These are phyloP conservation scores for Talaromyces sp. DNA, from an alignment of 2,329 filamentous ascomycete species.

Conservation along the genomic window DNA sequence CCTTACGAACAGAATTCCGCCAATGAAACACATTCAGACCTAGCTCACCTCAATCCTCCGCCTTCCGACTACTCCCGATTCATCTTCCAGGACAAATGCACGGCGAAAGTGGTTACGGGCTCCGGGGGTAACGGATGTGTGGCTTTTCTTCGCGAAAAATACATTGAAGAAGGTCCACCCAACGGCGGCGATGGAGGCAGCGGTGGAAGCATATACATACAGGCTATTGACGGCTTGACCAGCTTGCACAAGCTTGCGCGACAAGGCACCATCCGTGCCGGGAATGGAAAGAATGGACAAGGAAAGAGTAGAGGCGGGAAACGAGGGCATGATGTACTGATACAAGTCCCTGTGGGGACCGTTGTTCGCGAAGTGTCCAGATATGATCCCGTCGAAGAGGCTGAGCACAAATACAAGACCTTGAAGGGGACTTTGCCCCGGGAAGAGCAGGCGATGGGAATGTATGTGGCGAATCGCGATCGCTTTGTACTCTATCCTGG, in stretches of 20 bases:
- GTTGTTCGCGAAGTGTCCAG: conserved; percentile 79
- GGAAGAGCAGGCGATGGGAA: conserved; percentile 41
- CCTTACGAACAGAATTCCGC: not conserved
- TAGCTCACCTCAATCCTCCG: conserved; percentile 68
- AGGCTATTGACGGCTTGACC: conserved; percentile 85
- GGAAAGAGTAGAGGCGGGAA: conserved; percentile 58
- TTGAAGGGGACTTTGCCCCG: conserved; percentile 28
- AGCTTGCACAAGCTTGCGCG: conserved; percentile 88
- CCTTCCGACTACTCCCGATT: conserved; percentile 80
- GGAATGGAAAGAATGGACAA: conserved; percentile 45
- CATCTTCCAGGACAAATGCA: conserved; percentile 82
- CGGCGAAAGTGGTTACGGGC: conserved; percentile 72
- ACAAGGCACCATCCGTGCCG: conserved; percentile 57
- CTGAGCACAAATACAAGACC: conserved; percentile 42
- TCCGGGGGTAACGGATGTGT: conserved; percentile 87
- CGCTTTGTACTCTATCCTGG: conserved; percentile 89
- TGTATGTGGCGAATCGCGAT: conserved; percentile 51
- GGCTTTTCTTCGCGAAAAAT: conserved; percentile 89
- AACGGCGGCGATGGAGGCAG: conserved; percentile 93
- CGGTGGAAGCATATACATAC: conserved; percentile 90
- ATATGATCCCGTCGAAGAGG: conserved; percentile 70
- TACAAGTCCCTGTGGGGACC: conserved; percentile 89
- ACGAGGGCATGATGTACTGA: conserved; percentile 78
- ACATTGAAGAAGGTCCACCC: conserved; percentile 78
- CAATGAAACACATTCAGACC: conserved; percentile 24